These are phyloP conservation scores for Alternaria triticina DNA, from an alignment of 2,329 filamentous ascomycete species.

Conservation along the genomic window DNA sequence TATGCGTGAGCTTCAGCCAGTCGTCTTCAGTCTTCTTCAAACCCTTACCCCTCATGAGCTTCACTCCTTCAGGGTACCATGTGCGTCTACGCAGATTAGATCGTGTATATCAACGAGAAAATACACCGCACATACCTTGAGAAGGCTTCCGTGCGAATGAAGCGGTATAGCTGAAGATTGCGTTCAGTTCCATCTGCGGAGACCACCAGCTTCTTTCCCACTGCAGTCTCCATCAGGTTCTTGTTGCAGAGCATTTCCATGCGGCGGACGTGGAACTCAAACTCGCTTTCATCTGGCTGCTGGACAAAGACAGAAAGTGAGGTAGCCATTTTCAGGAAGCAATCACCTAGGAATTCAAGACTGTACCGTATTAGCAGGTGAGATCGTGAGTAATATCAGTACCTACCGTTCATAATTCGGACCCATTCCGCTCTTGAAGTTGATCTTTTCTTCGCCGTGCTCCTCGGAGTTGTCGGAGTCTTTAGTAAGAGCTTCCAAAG, in stretches of 20 bases:
- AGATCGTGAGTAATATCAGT: not conserved
- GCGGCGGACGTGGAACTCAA: slow-evolving; percentile 84
- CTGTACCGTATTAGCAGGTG: not conserved
- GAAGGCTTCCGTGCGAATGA: slow-evolving; percentile 83
- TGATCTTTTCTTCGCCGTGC: slow-evolving; percentile 69
- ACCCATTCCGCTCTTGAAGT: slow-evolving; percentile 85
- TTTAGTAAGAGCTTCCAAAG: slow-evolving; percentile 90
- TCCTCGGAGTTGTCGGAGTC: slow-evolving; percentile 86
- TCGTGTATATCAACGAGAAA: not conserved
- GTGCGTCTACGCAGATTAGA: slow-evolving; percentile 60
- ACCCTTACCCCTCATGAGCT: slow-evolving; percentile 74
- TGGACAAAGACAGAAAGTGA: slow-evolving; percentile 84
- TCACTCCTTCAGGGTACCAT: slow-evolving; percentile 88
- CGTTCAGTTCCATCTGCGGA: slow-evolving; percentile 46
- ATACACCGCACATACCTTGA: slow-evolving; percentile 60
- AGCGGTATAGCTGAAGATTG: slow-evolving; percentile 69
- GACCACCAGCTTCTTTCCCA: slow-evolving; percentile 44
- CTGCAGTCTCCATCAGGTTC: slow-evolving; percentile 80
- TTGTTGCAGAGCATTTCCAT: slow-evolving; percentile 93
- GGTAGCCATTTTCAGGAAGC: slow-evolving; percentile 94
- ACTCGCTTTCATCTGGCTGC: slow-evolving; percentile 80
- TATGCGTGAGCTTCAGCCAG: slow-evolving; percentile 61
- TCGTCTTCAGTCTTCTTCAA: slow-evolving; percentile 57
- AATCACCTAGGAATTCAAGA: slow-evolving; percentile 90
- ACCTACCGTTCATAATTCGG: slow-evolving; percentile 82